These are phyloP conservation scores for Populus alba DNA, from an alignment of 345 rosid genomes.

Conservation along the genomic window DNA sequence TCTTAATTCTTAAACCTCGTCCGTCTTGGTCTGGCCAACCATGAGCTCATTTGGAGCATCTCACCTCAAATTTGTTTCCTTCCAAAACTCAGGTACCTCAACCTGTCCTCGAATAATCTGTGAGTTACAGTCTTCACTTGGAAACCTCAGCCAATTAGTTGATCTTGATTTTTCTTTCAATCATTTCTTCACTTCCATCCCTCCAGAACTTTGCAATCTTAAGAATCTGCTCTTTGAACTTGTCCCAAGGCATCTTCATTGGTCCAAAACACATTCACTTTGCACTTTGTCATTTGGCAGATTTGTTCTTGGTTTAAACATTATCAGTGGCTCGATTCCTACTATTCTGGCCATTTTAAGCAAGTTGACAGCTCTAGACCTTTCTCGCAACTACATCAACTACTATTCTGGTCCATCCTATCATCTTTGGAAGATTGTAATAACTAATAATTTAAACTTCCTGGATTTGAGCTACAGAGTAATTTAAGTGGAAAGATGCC, in stretches of 20 bases:
- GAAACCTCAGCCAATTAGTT: not conserved
- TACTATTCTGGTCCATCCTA: not conserved
- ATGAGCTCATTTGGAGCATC: not conserved
- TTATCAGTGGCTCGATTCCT: not conserved
- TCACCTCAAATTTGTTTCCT: slow-evolving; percentile 9
- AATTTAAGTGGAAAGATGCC: not conserved
- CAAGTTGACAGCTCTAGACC: not conserved
- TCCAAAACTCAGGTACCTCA: not conserved
- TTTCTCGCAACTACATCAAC: not conserved
- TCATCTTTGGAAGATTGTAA: not conserved
- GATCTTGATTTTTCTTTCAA: not conserved
- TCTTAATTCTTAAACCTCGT: slow-evolving; percentile 15
- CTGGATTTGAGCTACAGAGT: not conserved
- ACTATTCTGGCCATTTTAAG: not conserved
- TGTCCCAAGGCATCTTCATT: not conserved
- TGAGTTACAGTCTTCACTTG: slow-evolving; percentile 10
- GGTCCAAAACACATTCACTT: not conserved
- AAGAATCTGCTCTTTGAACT: not conserved
- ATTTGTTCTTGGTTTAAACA: not conserved
- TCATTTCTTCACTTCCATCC: not conserved
- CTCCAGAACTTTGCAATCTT: not conserved
- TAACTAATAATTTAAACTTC: not conserved
- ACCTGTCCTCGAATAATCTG: not conserved
- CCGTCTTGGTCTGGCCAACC: not conserved
- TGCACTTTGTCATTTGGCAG: not conserved